Evolutionary conservation across 192 early-diverging fungal species (phyloP), one percentile per base, ranked within the genome.

Genomic region (Coemansia sp.): DNA sequence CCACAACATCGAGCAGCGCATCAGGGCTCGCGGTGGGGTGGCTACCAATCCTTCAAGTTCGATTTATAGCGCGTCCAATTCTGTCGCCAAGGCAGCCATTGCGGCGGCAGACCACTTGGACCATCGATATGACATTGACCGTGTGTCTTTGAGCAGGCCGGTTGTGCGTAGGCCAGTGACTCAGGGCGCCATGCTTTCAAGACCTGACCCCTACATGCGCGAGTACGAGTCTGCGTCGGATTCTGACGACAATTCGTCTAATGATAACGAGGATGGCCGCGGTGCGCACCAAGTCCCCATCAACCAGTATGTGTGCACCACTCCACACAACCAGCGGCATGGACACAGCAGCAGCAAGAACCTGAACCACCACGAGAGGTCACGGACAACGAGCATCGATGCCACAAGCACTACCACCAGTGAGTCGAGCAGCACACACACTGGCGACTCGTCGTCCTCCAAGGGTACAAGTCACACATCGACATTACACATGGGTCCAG

Each of bases 51-150:
- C 73, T 8, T 60, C 52, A n/a, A 26, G 50, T 16, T 28, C 62
- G n/a, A 49, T 60, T 3, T 74, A 74, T 28, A 63, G 67, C 10
- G 39, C 71, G 33, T 74, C 80, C 16, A 69, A 74, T 9, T 72
- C 80, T 6, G 66, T 72, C 32, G 75, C 80, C 10, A 64, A 62
- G 6, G 63, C 73, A 17, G 74, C 80, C 2, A 66, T 82, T 3
- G 43, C 65, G 2, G 75, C 71, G 1, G 75, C 75, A 21, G 66
- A 70, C 42, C 62, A 52, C 32, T 43, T 77, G 28, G 80, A 83
- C 67, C 40, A 70, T 50, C 58, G 66, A 23, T 60, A 68, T 23
- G 68, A 75, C 37, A 42, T 58, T 60, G 80, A 83, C 33, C 72
- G 72, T 14, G 62, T 77, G 10, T 74, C 75, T 17, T 69, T 77